Evolutionary conservation across 306 rosid genomes (phyloP), one percentile per base, ranked within the genome.

Genomic region (Acacia confusa): DNA sequence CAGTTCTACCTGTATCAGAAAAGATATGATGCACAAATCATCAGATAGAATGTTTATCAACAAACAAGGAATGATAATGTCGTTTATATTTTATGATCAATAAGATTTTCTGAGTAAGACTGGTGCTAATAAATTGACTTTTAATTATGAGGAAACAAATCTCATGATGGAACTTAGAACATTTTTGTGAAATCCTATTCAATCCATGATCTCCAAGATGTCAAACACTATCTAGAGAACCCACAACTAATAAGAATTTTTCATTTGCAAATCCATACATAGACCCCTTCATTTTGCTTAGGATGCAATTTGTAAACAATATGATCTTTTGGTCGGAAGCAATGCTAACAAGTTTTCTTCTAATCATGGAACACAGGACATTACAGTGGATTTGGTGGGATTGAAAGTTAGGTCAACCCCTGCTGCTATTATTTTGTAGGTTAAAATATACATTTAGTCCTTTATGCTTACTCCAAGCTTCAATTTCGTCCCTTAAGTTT

Each of bases 1-100:
- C 72, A 95, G 87, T 83, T 95, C 99, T 77, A 95, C 99, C 99
- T 93, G 92, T 68, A 70, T 75, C 76, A 83, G 67, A 75, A 34
- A 84, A 70, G 55, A 75, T 75, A 84, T 7, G 78, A 81, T 67
- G 55, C 74, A 83, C 2, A 12, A 40, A 44, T 83, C 63, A 22
- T 60, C 47, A 16, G 44, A 73, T 30, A 27, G 61, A 16, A 70
- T 58, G 66, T 22, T 79, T 61, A 79, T 24, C 38, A 68, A 14
- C 47, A 70, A 15, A 38, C 15, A 10, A 67, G 61, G 66, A 70
- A 28, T 34, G 34, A 73, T 66, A 44, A 80, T 61, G 78, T 48
- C 64, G 30, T 22, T 24, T 63, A 64, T 16, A 64, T 22, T 40
- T 38, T 63, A 65, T 65, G 9, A 80, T 28, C 52, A 74, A 44